Evolutionary conservation across 148 eudicot genomes (phyloP).

Genomic region (Spergularia bocconei): DNA sequence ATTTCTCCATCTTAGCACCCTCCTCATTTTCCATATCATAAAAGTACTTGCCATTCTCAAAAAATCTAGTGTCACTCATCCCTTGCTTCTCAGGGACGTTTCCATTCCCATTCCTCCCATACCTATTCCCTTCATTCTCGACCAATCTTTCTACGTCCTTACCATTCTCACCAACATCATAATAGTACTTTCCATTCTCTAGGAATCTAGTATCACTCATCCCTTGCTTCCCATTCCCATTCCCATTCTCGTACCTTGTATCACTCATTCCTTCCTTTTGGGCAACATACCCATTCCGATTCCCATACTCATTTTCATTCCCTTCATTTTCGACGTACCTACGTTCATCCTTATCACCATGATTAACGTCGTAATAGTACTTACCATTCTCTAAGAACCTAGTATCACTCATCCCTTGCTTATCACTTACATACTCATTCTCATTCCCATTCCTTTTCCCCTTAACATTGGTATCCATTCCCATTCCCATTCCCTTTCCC

Average conservation of each 20-base stretch:
- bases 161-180: constrained; percentile 9
- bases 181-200: constrained; percentile 43
- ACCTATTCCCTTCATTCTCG: constrained; percentile 6
- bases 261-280: constrained; percentile 11
- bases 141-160: background rate
- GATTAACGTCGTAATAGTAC: constrained; percentile 19
- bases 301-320: background rate
- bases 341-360: background rate
- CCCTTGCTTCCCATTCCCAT: constrained; percentile 32
- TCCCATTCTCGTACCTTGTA: background rate
- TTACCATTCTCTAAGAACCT: too few species aligned
- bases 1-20: constrained; percentile 2
- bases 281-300: background rate
- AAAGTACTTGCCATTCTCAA: constrained; percentile 48
- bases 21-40: constrained; percentile 15
- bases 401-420: too few species aligned
- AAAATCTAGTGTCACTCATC: constrained; percentile 53
- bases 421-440: constrained; percentile 10
- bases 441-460: constrained; percentile 10
- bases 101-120: constrained; percentile 13
- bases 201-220: constrained; percentile 54
- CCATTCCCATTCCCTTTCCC: background rate
- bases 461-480: background rate
- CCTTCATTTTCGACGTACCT: constrained; percentile 4
- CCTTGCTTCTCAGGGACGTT: constrained; percentile 33